phyloP scores from a whole-genome alignment of 2,329 filamentous ascomycete genomes.

The Nectriaceae sp. region DNA sequence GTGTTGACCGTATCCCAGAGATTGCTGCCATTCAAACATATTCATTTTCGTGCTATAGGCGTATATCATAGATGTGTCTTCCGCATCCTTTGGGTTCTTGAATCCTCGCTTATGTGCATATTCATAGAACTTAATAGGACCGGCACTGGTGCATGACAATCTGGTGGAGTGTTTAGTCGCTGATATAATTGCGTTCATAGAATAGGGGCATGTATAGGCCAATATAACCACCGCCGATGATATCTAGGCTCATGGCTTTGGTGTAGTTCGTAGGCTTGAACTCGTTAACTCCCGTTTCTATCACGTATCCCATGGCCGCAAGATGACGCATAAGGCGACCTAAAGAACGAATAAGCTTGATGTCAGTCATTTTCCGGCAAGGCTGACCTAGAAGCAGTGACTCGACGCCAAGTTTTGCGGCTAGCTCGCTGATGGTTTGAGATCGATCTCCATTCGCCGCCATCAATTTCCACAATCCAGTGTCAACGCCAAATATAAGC shows the following conservation, averaged over 20 bases:
- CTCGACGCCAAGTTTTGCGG: constrained; percentile 28
- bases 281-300: constrained; percentile 35
- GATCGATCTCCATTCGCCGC: constrained; percentile 33
- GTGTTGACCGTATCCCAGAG: constrained; percentile 29
- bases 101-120: constrained; percentile 31
- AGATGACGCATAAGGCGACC: constrained; percentile 40
- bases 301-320: constrained; percentile 41
- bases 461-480: constrained; percentile 39
- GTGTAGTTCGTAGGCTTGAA: constrained; percentile 42
- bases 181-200: constrained; percentile 7
- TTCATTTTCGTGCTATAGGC: constrained; percentile 37
- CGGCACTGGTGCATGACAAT: too few species aligned
- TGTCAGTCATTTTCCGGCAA: not conserved
- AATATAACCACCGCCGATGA: constrained; percentile 38
- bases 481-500: constrained; percentile 34
- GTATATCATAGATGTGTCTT: constrained; percentile 32
- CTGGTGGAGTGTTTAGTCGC: too few species aligned
- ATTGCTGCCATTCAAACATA: constrained; percentile 35
- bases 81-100: constrained; percentile 31
- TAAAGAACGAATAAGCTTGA: not conserved
- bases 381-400: not conserved
- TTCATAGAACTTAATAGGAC: constrained; percentile 31
- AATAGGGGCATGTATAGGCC: constrained; percentile 19
- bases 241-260: constrained; percentile 34
- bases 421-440: constrained; percentile 34